Evolutionary conservation across 441 rosid species (phyloP).

Genomic region (Syzygium malaccense): DNA sequence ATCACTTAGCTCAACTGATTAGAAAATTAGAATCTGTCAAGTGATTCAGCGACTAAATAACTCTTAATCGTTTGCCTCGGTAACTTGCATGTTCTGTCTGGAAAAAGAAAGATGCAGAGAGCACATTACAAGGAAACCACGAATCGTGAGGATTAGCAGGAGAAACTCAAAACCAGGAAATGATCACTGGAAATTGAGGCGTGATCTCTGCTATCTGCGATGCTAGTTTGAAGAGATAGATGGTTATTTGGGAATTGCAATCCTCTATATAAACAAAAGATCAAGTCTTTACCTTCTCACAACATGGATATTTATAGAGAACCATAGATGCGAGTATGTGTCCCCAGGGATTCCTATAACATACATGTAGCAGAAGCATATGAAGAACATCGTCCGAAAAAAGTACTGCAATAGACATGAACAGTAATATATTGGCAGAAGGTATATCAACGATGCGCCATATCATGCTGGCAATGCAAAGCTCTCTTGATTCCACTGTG

Average conservation of each 20-base stretch:
- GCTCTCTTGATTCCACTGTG: constrained; percentile 56
- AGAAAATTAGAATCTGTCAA: neutral
- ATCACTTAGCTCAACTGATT: neutral
- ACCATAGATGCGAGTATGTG: neutral
- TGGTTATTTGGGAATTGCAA: neutral
- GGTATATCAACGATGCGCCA: neutral
- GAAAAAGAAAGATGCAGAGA: neutral
- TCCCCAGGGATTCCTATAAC: neutral
- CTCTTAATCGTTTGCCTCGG: neutral
- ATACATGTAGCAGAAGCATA: neutral
- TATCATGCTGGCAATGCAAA: constrained; percentile 51
- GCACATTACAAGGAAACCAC: neutral
- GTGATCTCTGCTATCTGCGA: neutral
- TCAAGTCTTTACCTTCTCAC: neutral
- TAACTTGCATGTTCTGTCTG: neutral
- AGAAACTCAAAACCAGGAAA: neutral
- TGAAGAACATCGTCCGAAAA: neutral
- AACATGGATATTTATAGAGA: neutral
- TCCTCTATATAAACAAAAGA: neutral
- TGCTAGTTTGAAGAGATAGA: neutral
- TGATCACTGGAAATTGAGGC: neutral
- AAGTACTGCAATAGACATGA: neutral
- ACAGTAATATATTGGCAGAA: neutral
- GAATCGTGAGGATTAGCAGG: neutral
- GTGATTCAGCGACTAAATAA: neutral